These are phyloP conservation scores for Aureobasidium pullulans DNA, from an alignment of 2,329 filamentous ascomycete species.

Conservation along the genomic window DNA sequence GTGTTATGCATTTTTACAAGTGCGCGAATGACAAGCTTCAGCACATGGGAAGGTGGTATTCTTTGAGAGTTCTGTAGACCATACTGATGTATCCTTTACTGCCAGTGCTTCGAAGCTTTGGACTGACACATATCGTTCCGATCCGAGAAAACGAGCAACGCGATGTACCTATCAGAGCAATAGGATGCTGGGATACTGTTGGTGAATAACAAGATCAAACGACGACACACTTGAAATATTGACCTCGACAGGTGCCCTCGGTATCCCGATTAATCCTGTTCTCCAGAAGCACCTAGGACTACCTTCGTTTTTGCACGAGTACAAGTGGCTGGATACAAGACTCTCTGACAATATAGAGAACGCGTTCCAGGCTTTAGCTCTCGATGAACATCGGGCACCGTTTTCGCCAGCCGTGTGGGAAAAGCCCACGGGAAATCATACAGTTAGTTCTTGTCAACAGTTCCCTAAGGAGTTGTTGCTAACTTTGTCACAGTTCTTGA, in stretches of 20 bases:
- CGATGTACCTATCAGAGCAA: slow-evolving; percentile 32
- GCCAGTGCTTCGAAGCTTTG: background rate
- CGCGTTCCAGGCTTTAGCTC: slow-evolving; percentile 49
- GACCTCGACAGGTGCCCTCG: slow-evolving; percentile 20
- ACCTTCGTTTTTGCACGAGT: slow-evolving; percentile 25
- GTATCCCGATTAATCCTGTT: slow-evolving; percentile 29
- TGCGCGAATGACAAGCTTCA: too few species aligned
- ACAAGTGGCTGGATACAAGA: slow-evolving; percentile 29
- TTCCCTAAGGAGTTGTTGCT: background rate
- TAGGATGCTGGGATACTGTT: slow-evolving; percentile 46
- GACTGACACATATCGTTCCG: slow-evolving; percentile 3
- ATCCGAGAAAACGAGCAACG: slow-evolving; percentile 18
- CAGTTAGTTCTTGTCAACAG: slow-evolving; percentile 11
- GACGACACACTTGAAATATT: background rate
- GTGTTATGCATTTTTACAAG: too few species aligned
- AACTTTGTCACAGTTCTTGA: slow-evolving; percentile 27
- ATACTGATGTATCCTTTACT: background rate
- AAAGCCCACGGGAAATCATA: slow-evolving; percentile 20
- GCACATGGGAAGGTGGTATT: too few species aligned
- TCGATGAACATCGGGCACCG: slow-evolving; percentile 45
- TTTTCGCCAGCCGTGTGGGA: slow-evolving; percentile 48
- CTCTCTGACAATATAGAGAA: slow-evolving; percentile 38
- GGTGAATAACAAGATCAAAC: slow-evolving; percentile 18
- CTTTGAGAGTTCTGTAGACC: too few species aligned
- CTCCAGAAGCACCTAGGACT: slow-evolving; percentile 9